Conservation (phyloP, 805 yeast species). For the Pichia kluyveri region DNA sequence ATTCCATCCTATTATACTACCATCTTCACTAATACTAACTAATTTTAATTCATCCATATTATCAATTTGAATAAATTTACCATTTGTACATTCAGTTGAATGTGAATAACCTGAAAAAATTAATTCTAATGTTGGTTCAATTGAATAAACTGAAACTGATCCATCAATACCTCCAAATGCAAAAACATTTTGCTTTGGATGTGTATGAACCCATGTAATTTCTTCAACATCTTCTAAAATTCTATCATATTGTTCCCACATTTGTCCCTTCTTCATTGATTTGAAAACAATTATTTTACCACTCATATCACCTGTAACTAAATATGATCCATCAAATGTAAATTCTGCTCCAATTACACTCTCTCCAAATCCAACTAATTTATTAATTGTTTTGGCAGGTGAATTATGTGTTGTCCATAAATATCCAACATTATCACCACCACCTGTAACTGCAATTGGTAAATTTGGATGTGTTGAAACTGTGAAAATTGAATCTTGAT, state of each 20-base stretch:
- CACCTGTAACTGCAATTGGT: slow-evolving; percentile 87
- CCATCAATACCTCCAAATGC: slow-evolving; percentile 94
- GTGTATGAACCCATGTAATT: slow-evolving; percentile 72
- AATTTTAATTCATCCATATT: slow-evolving; percentile 54
- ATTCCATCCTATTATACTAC: slow-evolving; percentile 82
- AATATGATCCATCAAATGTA: slow-evolving; percentile 69
- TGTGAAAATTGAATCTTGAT: slow-evolving; percentile 77
- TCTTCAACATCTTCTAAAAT: slow-evolving; percentile 80
- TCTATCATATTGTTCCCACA: slow-evolving; percentile 47
- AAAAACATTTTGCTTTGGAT: slow-evolving; percentile 67
- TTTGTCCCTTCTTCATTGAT: slow-evolving; percentile 67
- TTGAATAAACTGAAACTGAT: slow-evolving; percentile 85
- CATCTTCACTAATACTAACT: slow-evolving; percentile 77
- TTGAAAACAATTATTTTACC: slow-evolving; percentile 74
- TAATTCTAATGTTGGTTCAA: slow-evolving; percentile 56
- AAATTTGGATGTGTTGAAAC: slow-evolving; percentile 76
- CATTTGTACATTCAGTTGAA: slow-evolving; percentile 70
- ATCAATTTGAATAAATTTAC: slow-evolving; percentile 57
- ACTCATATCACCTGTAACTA: slow-evolving; percentile 91
- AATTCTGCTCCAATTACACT: slow-evolving; percentile 81
- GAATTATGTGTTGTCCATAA: slow-evolving; percentile 88
- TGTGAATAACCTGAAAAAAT: slow-evolving; percentile 77
- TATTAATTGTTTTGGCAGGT: slow-evolving; percentile 74
- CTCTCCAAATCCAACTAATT: slow-evolving; percentile 76
- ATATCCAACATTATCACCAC: slow-evolving; percentile 85